These are phyloP conservation scores for Boletus subparvulus DNA, from an alignment of 768 basidiomycete genomes.

Conservation along the genomic window DNA sequence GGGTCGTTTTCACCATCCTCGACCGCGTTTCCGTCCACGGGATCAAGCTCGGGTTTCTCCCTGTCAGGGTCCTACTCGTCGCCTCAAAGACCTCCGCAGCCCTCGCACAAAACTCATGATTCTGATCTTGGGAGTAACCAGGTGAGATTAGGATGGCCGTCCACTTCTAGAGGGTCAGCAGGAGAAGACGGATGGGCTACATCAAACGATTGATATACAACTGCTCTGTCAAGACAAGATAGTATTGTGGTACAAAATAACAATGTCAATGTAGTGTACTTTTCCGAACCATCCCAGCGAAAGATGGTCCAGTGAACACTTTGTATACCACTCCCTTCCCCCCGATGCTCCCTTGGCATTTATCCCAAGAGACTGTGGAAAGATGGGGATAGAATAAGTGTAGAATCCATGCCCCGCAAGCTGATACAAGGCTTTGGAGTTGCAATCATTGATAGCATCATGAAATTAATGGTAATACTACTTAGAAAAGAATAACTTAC, in stretches of 20 bases:
- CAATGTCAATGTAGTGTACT: background rate
- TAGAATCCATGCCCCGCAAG: too few relatives aligned
- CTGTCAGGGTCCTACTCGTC: constrained; percentile 16
- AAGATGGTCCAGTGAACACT: too few relatives aligned
- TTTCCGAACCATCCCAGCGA: too few relatives aligned
- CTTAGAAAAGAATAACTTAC: too few relatives aligned
- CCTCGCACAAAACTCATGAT: constrained; percentile 8
- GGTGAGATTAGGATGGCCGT: constrained; percentile 10
- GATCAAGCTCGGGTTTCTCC: constrained; percentile 11
- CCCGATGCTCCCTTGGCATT: too few relatives aligned
- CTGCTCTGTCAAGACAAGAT: background rate
- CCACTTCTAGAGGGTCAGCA: constrained; percentile 12
- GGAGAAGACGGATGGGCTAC: constrained; percentile 16
- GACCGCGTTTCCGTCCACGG: constrained; percentile 6
- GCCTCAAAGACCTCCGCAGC: constrained; percentile 10
- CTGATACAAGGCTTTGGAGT: too few relatives aligned
- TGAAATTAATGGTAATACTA: too few relatives aligned
- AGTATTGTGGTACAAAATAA: background rate
- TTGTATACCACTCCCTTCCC: too few relatives aligned
- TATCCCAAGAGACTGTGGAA: too few relatives aligned
- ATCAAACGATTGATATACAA: constrained; percentile 10
- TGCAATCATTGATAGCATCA: too few relatives aligned
- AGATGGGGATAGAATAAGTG: too few relatives aligned
- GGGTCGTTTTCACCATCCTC: constrained; percentile 21
- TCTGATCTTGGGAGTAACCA: constrained; percentile 4